These are phyloP conservation scores for Lactifluus echinatus DNA, from an alignment of 768 basidiomycete species.

Conservation along the genomic window DNA sequence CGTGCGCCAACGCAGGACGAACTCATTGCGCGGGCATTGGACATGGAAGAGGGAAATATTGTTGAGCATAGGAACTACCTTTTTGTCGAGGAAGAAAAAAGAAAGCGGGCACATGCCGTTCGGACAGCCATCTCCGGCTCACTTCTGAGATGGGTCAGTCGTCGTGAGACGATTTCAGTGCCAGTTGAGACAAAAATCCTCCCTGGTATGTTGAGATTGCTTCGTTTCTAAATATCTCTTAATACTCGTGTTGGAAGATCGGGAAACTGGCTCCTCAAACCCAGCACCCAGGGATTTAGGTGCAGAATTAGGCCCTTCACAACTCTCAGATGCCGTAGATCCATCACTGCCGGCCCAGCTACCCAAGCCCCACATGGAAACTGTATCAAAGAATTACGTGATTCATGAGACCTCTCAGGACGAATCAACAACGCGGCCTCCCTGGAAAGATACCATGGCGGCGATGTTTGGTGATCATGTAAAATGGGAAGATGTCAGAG, in stretches of 20 bases:
- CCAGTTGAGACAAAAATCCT: conserved; percentile 26
- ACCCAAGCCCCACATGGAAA: conserved; percentile 30
- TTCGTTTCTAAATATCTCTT: no score
- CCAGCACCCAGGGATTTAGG: background rate
- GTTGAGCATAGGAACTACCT: conserved; percentile 73
- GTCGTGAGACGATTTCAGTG: conserved; percentile 48
- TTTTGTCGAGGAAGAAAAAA: conserved; percentile 72
- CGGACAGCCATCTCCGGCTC: conserved; percentile 58
- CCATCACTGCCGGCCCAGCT: background rate
- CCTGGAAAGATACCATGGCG: conserved; percentile 66
- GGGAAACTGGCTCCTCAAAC: background rate
- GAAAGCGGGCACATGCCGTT: conserved; percentile 55
- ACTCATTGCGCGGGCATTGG: conserved; percentile 71
- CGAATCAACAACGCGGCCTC: conserved; percentile 40
- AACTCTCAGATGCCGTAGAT: background rate
- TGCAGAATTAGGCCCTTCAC: background rate
- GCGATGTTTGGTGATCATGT: conserved; percentile 83
- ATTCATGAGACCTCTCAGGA: conserved; percentile 53
- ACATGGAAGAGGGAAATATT: conserved; percentile 81
- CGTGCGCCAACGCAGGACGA: conserved; percentile 70
- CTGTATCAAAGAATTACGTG: conserved; percentile 59
- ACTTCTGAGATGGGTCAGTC: conserved; percentile 63
- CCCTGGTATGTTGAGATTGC: conserved; percentile 23
- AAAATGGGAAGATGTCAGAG: conserved; percentile 66
- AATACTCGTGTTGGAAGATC: background rate